Evolutionary conservation across 306 rosid genomes (phyloP).

Genomic region (Vachellia collinsii): DNA sequence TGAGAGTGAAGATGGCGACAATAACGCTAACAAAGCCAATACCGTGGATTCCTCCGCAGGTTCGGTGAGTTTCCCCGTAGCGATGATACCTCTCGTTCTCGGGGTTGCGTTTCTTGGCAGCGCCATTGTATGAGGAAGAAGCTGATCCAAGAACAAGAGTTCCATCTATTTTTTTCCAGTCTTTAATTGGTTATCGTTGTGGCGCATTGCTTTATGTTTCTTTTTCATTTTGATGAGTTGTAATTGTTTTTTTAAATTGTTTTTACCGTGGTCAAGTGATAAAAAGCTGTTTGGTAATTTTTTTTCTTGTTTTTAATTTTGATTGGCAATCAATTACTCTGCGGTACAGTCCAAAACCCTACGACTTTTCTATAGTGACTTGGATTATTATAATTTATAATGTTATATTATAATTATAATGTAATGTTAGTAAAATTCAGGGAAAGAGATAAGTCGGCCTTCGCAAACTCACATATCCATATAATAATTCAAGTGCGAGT

Average conservation of each 20-base stretch:
- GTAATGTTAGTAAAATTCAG: no score
- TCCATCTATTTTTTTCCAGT: constrained; percentile 11
- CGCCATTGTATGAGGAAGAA: constrained; percentile 22
- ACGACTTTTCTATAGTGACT: no score
- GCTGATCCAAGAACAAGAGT: not conserved
- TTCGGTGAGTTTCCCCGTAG: not conserved
- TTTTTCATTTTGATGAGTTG: not conserved
- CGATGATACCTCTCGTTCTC: constrained; percentile 31
- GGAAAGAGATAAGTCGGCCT: no score
- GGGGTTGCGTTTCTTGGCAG: constrained; percentile 39
- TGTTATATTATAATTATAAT: no score
- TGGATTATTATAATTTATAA: no score
- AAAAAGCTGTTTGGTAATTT: not conserved
- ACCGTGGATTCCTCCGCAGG: constrained; percentile 21
- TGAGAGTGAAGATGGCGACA: constrained; percentile 25
- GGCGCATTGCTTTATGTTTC: not conserved
- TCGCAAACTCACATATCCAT: no score
- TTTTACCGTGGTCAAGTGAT: no score
- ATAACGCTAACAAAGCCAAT: constrained; percentile 19
- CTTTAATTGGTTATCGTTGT: not conserved
- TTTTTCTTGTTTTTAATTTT: no score
- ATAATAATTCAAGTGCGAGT: no score
- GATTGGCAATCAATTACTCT: no score
- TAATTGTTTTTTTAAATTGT: no score
- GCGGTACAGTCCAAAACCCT: no score